A percentile compares a stretch with the other conserved stretches of the same genome.
These are phyloP conservation scores for Bisporella sp. DNA, from an alignment of 2,329 filamentous ascomycete genomes.

Conservation along the genomic window DNA sequence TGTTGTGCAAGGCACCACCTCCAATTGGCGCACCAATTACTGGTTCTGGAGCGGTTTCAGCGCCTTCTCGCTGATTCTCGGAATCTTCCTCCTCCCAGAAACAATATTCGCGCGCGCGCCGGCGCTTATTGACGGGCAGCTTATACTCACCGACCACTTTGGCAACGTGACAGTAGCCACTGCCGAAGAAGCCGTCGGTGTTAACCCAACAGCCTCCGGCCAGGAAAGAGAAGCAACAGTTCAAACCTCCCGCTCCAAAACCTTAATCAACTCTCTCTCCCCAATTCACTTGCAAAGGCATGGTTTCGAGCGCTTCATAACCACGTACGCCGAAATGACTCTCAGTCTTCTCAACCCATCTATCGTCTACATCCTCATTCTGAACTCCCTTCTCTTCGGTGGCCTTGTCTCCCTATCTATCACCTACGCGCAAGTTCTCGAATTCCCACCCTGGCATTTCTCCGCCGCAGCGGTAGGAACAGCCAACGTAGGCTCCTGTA, in stretches of 20 bases:
- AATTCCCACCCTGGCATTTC: conserved; percentile 10
- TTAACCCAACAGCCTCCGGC: conserved; percentile 4
- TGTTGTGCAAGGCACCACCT: conserved; percentile 18
- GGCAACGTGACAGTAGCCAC: conserved; percentile 33
- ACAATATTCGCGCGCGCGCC: conserved; percentile 35
- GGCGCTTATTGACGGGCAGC: conserved; percentile 34
- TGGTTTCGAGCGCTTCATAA: not conserved
- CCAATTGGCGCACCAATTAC: conserved; percentile 30
- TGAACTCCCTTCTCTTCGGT: conserved; percentile 11
- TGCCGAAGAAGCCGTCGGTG: conserved; percentile 20
- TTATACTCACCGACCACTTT: conserved; percentile 30
- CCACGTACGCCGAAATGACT: conserved; percentile 34
- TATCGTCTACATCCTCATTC: conserved; percentile 24
- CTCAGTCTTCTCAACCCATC: conserved; percentile 48
- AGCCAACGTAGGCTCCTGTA: conserved; percentile 2
- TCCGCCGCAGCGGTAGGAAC: conserved; percentile 4
- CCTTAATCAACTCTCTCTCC: not conserved
- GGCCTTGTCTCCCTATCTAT: conserved; percentile 7
- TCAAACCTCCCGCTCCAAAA: not conserved
- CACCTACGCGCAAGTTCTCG: conserved; percentile 5
- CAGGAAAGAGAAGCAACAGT: too few species aligned
- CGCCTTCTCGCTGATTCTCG: conserved; percentile 21
- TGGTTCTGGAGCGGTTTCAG: conserved; percentile 24
- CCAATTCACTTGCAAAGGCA: not conserved
- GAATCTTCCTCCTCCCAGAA: conserved; percentile 29